These are phyloP conservation scores for Lasiosphaeris hirsuta DNA, from an alignment of 495 filamentous ascomycete genomes.

Conservation along the genomic window DNA sequence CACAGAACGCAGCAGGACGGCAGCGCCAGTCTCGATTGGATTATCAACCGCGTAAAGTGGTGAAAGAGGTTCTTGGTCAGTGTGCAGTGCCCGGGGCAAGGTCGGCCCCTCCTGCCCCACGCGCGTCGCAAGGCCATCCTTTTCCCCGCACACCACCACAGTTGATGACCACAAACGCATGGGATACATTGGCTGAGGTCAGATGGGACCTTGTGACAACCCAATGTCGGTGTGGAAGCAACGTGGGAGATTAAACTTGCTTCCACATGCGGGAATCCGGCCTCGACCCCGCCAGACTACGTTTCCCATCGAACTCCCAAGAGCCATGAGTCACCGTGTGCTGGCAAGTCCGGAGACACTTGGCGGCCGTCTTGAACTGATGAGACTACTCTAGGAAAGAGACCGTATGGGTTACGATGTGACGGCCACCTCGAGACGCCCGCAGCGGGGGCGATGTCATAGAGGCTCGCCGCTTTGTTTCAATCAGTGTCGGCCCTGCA, in stretches of 20 bases:
- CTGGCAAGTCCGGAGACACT: not conserved
- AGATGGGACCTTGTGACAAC: not conserved
- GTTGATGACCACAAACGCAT: not conserved
- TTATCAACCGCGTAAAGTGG: no score
- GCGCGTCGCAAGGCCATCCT: constrained; percentile 21
- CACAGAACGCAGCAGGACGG: no score
- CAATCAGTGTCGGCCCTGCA: not conserved
- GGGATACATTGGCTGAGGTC: constrained; percentile 17
- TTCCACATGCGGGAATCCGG: constrained; percentile 9
- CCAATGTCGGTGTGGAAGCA: constrained; percentile 17
- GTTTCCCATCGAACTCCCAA: constrained; percentile 1
- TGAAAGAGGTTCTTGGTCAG: not conserved
- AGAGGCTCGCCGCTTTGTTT: not conserved
- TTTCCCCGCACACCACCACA: constrained; percentile 21
- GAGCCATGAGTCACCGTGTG: constrained; percentile 11
- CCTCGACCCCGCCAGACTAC: constrained; percentile 7
- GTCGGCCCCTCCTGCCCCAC: constrained; percentile 1
- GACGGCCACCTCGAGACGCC: no score
- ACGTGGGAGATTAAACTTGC: constrained; percentile 15
- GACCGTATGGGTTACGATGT: no score
- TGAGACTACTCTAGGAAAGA: not conserved
- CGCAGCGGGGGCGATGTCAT: no score
- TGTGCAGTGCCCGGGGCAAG: not conserved
- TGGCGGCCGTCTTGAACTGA: not conserved
- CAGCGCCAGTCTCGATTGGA: no score